phyloP scores from a whole-genome alignment of 148 eudicot genomes.

The Rhododendron simsii region DNA sequence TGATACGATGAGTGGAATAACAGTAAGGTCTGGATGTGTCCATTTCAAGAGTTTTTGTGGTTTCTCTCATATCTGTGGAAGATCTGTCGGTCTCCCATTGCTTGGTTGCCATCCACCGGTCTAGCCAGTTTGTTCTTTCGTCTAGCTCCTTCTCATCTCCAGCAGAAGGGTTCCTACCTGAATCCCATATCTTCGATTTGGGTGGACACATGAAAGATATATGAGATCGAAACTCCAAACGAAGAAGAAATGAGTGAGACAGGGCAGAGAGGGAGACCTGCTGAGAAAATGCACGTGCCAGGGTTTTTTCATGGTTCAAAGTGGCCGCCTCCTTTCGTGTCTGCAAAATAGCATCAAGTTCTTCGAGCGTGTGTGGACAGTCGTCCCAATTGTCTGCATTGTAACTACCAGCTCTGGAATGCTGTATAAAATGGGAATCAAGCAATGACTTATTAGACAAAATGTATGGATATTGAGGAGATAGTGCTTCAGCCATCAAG shows the following conservation, averaged over 20 bases:
- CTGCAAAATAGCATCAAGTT: constrained; percentile 59
- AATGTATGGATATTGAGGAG: not conserved
- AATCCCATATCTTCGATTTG: constrained; percentile 24
- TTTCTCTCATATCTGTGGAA: constrained; percentile 43
- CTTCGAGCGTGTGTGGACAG: constrained; percentile 44
- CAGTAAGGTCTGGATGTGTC: constrained; percentile 36
- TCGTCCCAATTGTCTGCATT: constrained; percentile 42
- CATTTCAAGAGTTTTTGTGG: constrained; percentile 40
- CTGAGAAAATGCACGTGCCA: constrained; percentile 49
- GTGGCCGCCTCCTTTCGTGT: constrained; percentile 57
- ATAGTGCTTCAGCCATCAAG: not conserved
- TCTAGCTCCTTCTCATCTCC: constrained; percentile 32
- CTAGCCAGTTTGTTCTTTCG: constrained; percentile 48
- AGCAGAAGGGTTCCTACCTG: constrained; percentile 14
- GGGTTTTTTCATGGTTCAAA: constrained; percentile 38
- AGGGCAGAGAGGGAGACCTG: constrained; percentile 35
- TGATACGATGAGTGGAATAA: constrained; percentile 12
- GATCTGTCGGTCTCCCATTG: constrained; percentile 45
- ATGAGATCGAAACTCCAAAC: constrained; percentile 5
- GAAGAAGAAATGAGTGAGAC: not conserved
- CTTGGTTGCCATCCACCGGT: constrained; percentile 48
- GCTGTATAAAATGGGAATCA: not conserved
- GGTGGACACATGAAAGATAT: not conserved
- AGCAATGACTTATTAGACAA: not conserved
- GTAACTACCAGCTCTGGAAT: constrained; percentile 49